These are phyloP conservation scores for Cladophialophora yegresii DNA, from an alignment of 2,329 filamentous ascomycete genomes.

Conservation along the genomic window DNA sequence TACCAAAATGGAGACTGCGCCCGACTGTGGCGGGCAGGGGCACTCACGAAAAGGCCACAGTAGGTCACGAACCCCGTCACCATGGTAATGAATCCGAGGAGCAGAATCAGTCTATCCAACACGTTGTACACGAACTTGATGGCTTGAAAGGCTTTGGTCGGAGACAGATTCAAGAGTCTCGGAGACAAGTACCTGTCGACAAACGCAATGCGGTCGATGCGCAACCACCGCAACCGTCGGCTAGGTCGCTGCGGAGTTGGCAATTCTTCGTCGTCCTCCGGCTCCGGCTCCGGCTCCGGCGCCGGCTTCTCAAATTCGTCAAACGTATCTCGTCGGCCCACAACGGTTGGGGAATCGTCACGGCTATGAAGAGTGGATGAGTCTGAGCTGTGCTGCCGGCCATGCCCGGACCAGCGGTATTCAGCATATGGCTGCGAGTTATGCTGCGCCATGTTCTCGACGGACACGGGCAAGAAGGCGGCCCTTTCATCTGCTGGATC, in stretches of 20 bases:
- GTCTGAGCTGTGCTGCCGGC: slow-evolving; percentile 72
- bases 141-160: slow-evolving; percentile 53
- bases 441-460: slow-evolving; percentile 57
- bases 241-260: slow-evolving; percentile 41
- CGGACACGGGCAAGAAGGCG: slow-evolving; percentile 65
- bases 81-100: slow-evolving; percentile 74
- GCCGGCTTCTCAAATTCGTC: slow-evolving; percentile 53
- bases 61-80: slow-evolving; percentile 73
- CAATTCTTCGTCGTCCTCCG: slow-evolving; percentile 51
- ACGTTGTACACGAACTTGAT: slow-evolving; percentile 64
- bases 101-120: slow-evolving; percentile 74
- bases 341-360: slow-evolving; percentile 62
- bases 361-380: slow-evolving; percentile 67
- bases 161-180: slow-evolving; percentile 51
- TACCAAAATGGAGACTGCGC: slow-evolving; percentile 1
- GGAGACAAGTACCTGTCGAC: slow-evolving; percentile 56
- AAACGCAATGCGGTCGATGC: slow-evolving; percentile 44
- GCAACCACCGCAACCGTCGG: slow-evolving; percentile 40
- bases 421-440: slow-evolving; percentile 44
- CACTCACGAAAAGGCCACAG: slow-evolving; percentile 79
- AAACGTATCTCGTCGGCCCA: slow-evolving; percentile 50
- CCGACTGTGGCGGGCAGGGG: background rate
- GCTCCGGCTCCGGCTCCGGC: slow-evolving; percentile 43
- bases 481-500: slow-evolving; percentile 52
- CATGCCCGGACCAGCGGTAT: slow-evolving; percentile 68